These are phyloP conservation scores for Pythium coloratum DNA, from an alignment of 352 stramenopile genomes.

Conservation along the genomic window DNA sequence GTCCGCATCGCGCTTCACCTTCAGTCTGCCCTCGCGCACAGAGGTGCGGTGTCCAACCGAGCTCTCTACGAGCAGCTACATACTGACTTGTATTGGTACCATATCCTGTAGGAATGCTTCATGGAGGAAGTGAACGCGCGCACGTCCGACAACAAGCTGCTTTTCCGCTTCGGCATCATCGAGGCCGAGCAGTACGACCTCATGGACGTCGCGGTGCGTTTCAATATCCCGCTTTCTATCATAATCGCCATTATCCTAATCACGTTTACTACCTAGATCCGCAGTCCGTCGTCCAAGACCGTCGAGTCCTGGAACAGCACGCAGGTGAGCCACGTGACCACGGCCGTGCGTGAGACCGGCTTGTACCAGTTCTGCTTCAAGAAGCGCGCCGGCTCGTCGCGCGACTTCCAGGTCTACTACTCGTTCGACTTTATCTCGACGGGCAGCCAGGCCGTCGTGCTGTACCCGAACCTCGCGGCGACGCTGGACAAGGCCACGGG, in stretches of 20 bases:
- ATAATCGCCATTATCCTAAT: too few relatives aligned
- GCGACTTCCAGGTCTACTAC: constrained; percentile 67
- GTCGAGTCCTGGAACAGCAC: constrained; percentile 55
- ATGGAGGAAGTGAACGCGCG: constrained; percentile 32
- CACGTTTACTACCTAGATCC: constrained; percentile 11
- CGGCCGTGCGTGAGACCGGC: constrained; percentile 65
- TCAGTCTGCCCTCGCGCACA: constrained; percentile 26
- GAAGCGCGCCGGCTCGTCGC: constrained; percentile 59
- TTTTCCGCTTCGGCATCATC: constrained; percentile 38
- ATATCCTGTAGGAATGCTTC: constrained; percentile 30
- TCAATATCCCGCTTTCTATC: not conserved
- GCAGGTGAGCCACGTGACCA: constrained; percentile 57
- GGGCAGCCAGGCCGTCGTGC: constrained; percentile 48
- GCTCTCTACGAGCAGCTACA: not conserved
- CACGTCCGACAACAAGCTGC: constrained; percentile 34
- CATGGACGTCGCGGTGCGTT: constrained; percentile 31
- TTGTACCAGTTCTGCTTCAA: constrained; percentile 81
- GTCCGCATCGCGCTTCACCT: constrained; percentile 28
- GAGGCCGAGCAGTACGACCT: constrained; percentile 31
- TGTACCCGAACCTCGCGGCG: constrained; percentile 62
- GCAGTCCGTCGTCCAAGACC: constrained; percentile 20
- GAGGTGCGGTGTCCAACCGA: constrained; percentile 13
- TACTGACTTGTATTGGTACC: not conserved
- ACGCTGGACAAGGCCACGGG: constrained; percentile 53
- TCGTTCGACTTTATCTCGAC: constrained; percentile 83